These are phyloP conservation scores for Calonectria pseudoturangicola DNA, from an alignment of 2,329 filamentous ascomycete genomes.

Conservation along the genomic window DNA sequence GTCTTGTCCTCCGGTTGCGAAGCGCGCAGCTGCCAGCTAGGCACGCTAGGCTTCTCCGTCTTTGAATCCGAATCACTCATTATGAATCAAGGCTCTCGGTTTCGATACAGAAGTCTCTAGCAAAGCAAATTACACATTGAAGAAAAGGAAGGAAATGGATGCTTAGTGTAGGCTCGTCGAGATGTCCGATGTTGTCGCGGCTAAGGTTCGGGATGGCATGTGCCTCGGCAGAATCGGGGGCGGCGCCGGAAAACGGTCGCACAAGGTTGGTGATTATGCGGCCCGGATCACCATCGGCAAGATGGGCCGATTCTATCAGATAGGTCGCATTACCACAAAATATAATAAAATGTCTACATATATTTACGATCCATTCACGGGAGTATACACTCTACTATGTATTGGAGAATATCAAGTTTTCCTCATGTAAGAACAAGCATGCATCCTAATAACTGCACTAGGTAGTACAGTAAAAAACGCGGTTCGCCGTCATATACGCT, in stretches of 20 bases:
- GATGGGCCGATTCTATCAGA: too few relatives aligned
- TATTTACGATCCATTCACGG: neutral
- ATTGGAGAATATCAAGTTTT: neutral
- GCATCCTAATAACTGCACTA: neutral
- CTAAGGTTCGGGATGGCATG: constrained; percentile 54
- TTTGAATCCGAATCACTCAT: constrained; percentile 61
- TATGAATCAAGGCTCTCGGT: constrained; percentile 25
- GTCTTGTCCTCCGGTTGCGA: constrained; percentile 43
- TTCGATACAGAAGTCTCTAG: neutral
- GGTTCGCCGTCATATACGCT: constrained; percentile 11
- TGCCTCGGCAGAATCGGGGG: constrained; percentile 52
- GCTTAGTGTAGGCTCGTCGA: constrained; percentile 29
- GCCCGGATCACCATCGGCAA: neutral
- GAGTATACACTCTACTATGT: neutral
- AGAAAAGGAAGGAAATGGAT: constrained; percentile 19
- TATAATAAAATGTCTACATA: neutral
- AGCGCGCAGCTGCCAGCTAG: constrained; percentile 60
- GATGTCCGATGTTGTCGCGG: constrained; percentile 46
- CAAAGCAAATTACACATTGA: constrained; percentile 9
- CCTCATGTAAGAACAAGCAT: neutral
- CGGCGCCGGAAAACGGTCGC: constrained; percentile 50
- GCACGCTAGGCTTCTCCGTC: constrained; percentile 51
- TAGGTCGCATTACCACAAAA: neutral
- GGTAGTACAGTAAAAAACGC: neutral
- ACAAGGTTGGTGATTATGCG: constrained; percentile 11